These are phyloP conservation scores for Aspergillus novoparasiticus DNA, from an alignment of 2,329 filamentous ascomycete species.

Conservation along the genomic window DNA sequence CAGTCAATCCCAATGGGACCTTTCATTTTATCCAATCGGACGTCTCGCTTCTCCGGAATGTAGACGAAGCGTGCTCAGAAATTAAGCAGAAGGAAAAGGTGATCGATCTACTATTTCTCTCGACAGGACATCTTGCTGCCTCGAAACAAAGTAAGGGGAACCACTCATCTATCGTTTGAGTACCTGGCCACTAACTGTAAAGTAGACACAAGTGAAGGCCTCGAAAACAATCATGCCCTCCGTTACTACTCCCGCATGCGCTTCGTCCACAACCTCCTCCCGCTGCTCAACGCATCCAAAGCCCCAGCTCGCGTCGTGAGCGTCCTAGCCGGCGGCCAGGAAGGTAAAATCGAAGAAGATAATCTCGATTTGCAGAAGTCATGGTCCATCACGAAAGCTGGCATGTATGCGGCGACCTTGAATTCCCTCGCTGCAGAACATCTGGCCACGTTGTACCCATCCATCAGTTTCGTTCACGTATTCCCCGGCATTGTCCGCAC, in stretches of 20 bases:
- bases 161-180: no score
- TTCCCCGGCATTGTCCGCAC: constrained; percentile 53
- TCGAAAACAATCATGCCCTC: constrained; percentile 56
- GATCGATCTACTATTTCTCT: constrained; percentile 60
- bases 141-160: constrained; percentile 26
- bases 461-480: constrained; percentile 51
- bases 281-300: constrained; percentile 52
- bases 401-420: constrained; percentile 48
- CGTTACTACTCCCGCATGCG: constrained; percentile 61
- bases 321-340: constrained; percentile 57
- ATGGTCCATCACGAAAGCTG: constrained; percentile 31
- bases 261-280: constrained; percentile 60
- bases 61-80: constrained; percentile 54
- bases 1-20: constrained; percentile 41
- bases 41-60: constrained; percentile 49
- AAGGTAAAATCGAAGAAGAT: constrained; percentile 56
- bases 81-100: constrained; percentile 54
- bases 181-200: background rate
- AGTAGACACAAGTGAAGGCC: constrained; percentile 59
- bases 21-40: constrained; percentile 20
- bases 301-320: constrained; percentile 56
- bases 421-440: constrained; percentile 54
- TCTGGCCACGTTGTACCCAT: constrained; percentile 50
- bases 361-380: constrained; percentile 38
- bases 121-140: constrained; percentile 44